Percentiles rank a stretch among this genome's conserved stretches.
These are phyloP conservation scores for Amoeboaphelidium protococcarum DNA, from an alignment of 371 early-diverging fungal species.

Conservation along the genomic window DNA sequence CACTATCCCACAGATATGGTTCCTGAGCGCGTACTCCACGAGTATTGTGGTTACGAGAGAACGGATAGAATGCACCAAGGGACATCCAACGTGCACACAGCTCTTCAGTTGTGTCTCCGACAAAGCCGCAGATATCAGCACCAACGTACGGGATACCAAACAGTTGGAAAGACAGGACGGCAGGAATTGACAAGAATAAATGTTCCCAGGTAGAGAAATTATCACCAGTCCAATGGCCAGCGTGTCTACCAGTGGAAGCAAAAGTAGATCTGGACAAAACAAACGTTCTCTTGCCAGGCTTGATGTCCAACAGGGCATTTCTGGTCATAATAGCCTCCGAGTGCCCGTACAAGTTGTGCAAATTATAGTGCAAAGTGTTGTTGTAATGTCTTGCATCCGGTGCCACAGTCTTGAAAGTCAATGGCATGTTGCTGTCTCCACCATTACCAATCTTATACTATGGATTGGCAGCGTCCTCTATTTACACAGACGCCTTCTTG, in stretches of 20 bases:
- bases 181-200: conserved; percentile 24
- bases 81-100: conserved; percentile 37
- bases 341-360: conserved; percentile 35
- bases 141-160: conserved; percentile 36
- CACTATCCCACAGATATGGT: conserved; percentile 22
- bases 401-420: conserved; percentile 24
- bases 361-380: conserved; percentile 23
- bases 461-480: conserved; percentile 6
- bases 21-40: conserved; percentile 21
- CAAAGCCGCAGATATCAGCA: conserved; percentile 43
- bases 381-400: conserved; percentile 25
- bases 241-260: conserved; percentile 28
- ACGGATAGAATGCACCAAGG: conserved; percentile 47
- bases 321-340: conserved; percentile 21
- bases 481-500: conserved; percentile 6
- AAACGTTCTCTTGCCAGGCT: conserved; percentile 29
- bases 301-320: conserved; percentile 11
- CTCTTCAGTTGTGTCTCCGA: conserved; percentile 21
- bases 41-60: conserved; percentile 36
- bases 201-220: conserved; percentile 18
- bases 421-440: conserved; percentile 13
- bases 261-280: conserved; percentile 41
- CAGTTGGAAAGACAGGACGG: conserved; percentile 27
- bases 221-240: conserved; percentile 31
- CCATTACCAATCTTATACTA: conserved; percentile 22